These are phyloP conservation scores for Quercus robur DNA, from an alignment of 306 rosid species.

Conservation along the genomic window DNA sequence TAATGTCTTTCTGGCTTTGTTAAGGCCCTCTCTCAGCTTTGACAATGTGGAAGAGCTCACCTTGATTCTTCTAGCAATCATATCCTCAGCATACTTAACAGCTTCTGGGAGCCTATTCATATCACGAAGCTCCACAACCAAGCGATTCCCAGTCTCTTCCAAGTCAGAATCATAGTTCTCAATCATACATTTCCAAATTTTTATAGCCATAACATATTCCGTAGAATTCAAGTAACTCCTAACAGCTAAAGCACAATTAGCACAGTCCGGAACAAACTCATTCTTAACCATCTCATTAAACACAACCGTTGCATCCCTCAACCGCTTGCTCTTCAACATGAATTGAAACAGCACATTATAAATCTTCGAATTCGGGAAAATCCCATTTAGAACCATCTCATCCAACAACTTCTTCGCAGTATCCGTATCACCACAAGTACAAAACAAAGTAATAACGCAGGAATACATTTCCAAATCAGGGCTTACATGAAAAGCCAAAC, in stretches of 20 bases:
- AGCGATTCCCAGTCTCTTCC: constrained; percentile 45
- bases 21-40: constrained; percentile 53
- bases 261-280: constrained; percentile 54
- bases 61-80: constrained; percentile 54
- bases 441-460: constrained; percentile 49
- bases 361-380: constrained; percentile 47
- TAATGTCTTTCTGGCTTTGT: constrained; percentile 38
- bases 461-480: constrained; percentile 46
- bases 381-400: constrained; percentile 51
- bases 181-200: constrained; percentile 57
- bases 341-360: constrained; percentile 51
- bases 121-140: constrained; percentile 49
- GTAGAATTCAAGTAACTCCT: constrained; percentile 41
- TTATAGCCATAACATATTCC: constrained; percentile 45
- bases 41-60: constrained; percentile 46
- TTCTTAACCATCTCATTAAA: constrained; percentile 64
- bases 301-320: constrained; percentile 41
- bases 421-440: constrained; percentile 29
- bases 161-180: constrained; percentile 41
- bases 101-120: constrained; percentile 54
- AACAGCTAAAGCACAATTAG: constrained; percentile 48
- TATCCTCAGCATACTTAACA: constrained; percentile 65
- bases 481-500: background rate
- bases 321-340: constrained; percentile 43
- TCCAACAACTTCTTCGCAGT: constrained; percentile 42